phyloP scores from a whole-genome alignment of 495 filamentous ascomycete genomes.

The Penicillium herquei region DNA sequence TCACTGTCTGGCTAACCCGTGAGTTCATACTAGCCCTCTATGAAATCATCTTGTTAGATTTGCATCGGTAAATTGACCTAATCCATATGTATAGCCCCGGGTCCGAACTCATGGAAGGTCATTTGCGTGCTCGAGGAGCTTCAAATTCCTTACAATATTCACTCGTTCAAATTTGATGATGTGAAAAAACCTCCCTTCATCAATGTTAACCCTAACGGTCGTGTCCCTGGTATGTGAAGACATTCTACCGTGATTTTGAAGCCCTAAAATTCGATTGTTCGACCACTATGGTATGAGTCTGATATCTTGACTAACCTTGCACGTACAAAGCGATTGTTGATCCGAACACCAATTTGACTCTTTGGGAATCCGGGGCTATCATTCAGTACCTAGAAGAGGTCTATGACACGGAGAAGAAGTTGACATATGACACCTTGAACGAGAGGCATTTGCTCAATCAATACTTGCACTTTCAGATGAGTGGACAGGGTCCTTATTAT shows the following conservation, averaged over 20 bases:
- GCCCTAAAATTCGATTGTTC: too few relatives aligned
- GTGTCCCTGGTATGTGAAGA: not conserved
- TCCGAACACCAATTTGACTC: conserved; percentile 60
- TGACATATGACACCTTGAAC: conserved; percentile 51
- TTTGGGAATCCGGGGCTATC: conserved; percentile 76
- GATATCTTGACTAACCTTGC: too few relatives aligned
- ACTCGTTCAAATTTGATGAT: not conserved
- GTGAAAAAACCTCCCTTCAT: not conserved
- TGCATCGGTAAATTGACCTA: not conserved
- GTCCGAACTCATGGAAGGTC: not conserved
- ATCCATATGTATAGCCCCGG: not conserved
- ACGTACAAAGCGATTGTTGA: conserved; percentile 29
- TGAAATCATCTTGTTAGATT: not conserved
- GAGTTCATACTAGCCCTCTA: not conserved
- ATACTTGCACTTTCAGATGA: conserved; percentile 31
- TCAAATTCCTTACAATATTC: not conserved
- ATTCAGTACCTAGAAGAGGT: conserved; percentile 60
- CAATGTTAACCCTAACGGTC: not conserved
- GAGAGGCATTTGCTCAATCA: conserved; percentile 50
- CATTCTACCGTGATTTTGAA: too few relatives aligned
- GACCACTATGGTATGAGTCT: too few relatives aligned
- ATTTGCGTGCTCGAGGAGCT: not conserved
- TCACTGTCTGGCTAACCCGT: not conserved
- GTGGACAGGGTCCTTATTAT: conserved; percentile 63
- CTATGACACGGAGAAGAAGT: too few relatives aligned